Conservation (phyloP, 805 yeast species). For the Danielozyma ontarioensis region DNA sequence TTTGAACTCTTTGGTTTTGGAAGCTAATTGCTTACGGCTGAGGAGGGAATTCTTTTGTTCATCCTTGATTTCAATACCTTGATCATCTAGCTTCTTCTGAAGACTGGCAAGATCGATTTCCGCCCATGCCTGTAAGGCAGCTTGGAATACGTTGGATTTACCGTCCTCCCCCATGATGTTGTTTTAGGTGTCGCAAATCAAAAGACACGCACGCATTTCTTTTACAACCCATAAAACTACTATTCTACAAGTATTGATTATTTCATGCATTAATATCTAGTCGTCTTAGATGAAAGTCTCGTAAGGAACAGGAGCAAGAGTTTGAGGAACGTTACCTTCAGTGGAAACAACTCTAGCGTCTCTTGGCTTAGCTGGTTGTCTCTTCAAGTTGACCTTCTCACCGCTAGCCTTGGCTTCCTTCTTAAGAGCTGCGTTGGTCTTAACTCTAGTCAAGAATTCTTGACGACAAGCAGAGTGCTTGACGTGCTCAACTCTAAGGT, state of each 20-base stretch:
- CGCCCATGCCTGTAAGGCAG: conserved; percentile 69
- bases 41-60: conserved; percentile 63
- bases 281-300: conserved; percentile 90
- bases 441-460: conserved; percentile 98
- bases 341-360: conserved; percentile 80
- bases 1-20: conserved; percentile 80
- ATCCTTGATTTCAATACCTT: conserved; percentile 67
- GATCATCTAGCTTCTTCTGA: conserved; percentile 69
- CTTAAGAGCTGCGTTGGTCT: conserved; percentile 90
- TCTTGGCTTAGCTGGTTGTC: conserved; percentile 99
- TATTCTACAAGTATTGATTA: background rate
- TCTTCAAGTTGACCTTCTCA: conserved; percentile 85
- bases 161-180: background rate
- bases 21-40: conserved; percentile 71
- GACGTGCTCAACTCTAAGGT: conserved; percentile 97
- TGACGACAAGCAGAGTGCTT: conserved; percentile 99
- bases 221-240: background rate
- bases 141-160: conserved; percentile 5
- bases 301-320: conserved; percentile 98
- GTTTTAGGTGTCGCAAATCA: too few relatives aligned
- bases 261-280: background rate
- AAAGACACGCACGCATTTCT: too few relatives aligned
- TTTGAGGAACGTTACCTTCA: conserved; percentile 83
- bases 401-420: conserved; percentile 94
- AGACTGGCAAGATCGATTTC: conserved; percentile 64